A percentile compares a stretch with the other conserved stretches of the same genome.
phyloP scores from a whole-genome alignment of 805 yeast genomes.

The Kuraishia cidri region DNA sequence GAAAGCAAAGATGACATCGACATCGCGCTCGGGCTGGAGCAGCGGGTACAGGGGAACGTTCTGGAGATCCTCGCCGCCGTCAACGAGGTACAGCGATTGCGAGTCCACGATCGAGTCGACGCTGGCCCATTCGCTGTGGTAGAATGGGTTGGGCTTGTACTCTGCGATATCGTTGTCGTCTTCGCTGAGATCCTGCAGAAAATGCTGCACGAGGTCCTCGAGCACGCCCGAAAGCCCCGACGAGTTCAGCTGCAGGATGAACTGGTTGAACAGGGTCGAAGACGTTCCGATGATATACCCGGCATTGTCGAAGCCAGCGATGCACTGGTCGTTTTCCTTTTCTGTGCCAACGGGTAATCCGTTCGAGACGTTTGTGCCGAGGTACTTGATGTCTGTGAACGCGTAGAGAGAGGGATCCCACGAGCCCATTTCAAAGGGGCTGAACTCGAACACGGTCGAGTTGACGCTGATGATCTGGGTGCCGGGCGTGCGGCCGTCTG shows the following conservation, averaged over 20 bases:
- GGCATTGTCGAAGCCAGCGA: conserved; percentile 68
- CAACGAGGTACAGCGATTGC: conserved; percentile 47
- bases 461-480: conserved; percentile 46
- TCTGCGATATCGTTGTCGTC: conserved; percentile 62
- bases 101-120: conserved; percentile 26
- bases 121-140: conserved; percentile 27
- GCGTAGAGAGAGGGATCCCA: conserved; percentile 74
- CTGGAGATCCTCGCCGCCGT: conserved; percentile 75
- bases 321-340: conserved; percentile 41
- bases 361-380: conserved; percentile 56
- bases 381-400: conserved; percentile 58
- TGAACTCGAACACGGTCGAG: conserved; percentile 59
- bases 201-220: conserved; percentile 30
- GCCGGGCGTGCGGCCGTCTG: conserved; percentile 61
- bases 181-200: conserved; percentile 30
- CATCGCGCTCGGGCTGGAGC: conserved; percentile 46
- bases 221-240: conserved; percentile 40
- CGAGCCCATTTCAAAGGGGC: conserved; percentile 73
- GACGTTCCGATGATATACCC: conserved; percentile 82
- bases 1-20: conserved; percentile 58
- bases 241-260: conserved; percentile 47
- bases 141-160: conserved; percentile 67
- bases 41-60: conserved; percentile 64
- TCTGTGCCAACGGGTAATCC: conserved; percentile 47
- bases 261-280: conserved; percentile 68